phyloP scores from a whole-genome alignment of 768 basidiomycete genomes.

The Leccinum aurantiacum region DNA sequence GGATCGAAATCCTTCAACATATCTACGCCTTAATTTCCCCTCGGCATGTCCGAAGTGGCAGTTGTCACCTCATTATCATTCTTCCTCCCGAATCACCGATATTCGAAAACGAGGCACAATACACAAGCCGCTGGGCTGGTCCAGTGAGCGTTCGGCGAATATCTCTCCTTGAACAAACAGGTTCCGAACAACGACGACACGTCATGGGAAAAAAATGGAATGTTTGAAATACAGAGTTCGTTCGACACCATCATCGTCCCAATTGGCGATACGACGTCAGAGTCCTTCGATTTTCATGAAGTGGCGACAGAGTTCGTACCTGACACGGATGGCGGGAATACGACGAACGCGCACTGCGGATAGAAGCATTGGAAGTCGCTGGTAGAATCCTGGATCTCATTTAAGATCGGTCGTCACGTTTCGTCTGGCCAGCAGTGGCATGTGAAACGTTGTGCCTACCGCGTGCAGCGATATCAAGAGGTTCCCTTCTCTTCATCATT shows the following conservation, averaged over 20 bases:
- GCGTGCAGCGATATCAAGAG: not conserved
- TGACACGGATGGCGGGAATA: not conserved
- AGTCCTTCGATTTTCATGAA: not conserved
- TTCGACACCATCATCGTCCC: not conserved
- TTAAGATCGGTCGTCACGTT: not conserved
- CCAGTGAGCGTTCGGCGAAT: not conserved
- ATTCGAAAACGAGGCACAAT: not conserved
- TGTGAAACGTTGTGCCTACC: not conserved
- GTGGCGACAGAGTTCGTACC: not conserved
- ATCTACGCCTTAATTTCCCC: too few species aligned
- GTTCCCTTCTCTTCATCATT: not conserved
- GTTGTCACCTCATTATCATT: too few species aligned
- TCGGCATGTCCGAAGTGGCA: too few species aligned
- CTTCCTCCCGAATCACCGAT: not conserved
- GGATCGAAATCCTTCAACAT: too few species aligned
- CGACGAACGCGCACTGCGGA: not conserved
- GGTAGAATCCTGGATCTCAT: not conserved
- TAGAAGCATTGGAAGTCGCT: not conserved
- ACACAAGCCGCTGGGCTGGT: not conserved
- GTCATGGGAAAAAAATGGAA: too few species aligned
- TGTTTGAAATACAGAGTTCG: not conserved
- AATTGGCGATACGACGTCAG: not conserved
- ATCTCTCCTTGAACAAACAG: not conserved
- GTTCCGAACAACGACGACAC: not conserved
- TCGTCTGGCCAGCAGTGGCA: not conserved